A percentile compares a stretch with the other conserved stretches of the same genome.
phyloP scores from a whole-genome alignment of 2,329 filamentous ascomycete genomes.

The Aspergillus vadensis region DNA sequence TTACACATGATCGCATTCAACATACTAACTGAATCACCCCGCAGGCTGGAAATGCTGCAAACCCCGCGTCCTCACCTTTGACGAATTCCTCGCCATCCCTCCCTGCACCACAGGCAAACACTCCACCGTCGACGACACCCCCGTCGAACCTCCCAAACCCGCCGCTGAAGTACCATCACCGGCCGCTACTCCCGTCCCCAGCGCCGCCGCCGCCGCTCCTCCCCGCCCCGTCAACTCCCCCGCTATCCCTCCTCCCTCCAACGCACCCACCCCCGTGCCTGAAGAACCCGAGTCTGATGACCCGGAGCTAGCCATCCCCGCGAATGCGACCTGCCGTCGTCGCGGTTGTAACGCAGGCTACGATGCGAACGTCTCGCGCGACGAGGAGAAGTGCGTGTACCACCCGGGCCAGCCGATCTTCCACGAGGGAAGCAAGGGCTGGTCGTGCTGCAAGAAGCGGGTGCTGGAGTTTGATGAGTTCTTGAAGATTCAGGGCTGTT shows the following conservation, averaged over 20 bases:
- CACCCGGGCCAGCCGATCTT: conserved; percentile 92
- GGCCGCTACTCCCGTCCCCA: conserved; percentile 22
- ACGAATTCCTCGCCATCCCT: conserved; percentile 91
- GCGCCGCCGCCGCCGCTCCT: conserved; percentile 12
- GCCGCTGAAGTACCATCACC: conserved; percentile 25
- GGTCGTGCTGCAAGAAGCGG: conserved; percentile 91
- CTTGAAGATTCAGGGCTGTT: conserved; percentile 91
- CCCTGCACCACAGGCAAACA: conserved; percentile 94
- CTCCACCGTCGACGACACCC: conserved; percentile 78
- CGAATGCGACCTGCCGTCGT: conserved; percentile 75
- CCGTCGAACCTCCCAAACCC: conserved; percentile 50
- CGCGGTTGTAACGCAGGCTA: conserved; percentile 72
- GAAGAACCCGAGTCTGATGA: conserved; percentile 88
- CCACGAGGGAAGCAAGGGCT: conserved; percentile 97
- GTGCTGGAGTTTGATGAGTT: conserved; percentile 98
- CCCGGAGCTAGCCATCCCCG: conserved; percentile 68
- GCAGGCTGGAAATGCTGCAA: conserved; percentile 99
- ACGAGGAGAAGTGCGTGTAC: conserved; percentile 77
- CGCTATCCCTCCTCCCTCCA: conserved; percentile 34
- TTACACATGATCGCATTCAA: not conserved
- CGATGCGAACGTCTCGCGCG: conserved; percentile 58
- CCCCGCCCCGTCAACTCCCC: conserved; percentile 29
- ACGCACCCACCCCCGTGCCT: conserved; percentile 37
- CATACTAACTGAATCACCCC: conserved; percentile 2
- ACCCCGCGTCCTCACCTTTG: conserved; percentile 91